Base-by-base conservation (phyloP, 495 filamentous ascomycete genomes). In the Neurospora africana region DNA sequence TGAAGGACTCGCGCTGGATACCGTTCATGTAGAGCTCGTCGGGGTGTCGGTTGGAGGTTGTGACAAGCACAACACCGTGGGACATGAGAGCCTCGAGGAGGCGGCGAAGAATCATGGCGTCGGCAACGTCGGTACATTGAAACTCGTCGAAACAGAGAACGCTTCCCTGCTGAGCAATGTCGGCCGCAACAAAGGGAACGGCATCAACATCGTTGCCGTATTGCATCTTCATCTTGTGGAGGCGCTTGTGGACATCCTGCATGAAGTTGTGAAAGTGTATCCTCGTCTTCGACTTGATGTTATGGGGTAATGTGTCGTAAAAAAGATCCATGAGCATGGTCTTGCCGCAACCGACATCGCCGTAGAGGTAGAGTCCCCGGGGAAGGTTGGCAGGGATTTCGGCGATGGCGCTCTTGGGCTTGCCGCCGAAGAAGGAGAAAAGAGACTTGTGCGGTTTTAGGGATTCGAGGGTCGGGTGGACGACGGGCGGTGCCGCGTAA, bases 261-360 rank as follows among this genome's bases (percentile, higher is more conserved):
- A 99, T 99, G 85, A 98, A 99, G 80, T 96, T 97, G 84, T 98
- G 93, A 83, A 99, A 99, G 84, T 99, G 95, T 75, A 98, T 97
- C 19, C 95, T 87, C n/a, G 91, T 96, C 85, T 97, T 98, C 47
- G 89, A 87, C 71, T 82, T 87, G 74, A 99, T 93, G 76, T 91
- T 90, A 17, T 83, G 77, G 5, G 95, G 95, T 69, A 99, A 83
- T 2, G 95, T 97, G 70, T 98, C 93, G 83, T 93, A 98, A 82
- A 99, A 98, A 76, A 99, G 85, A 78, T 99, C 96, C 95, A 99
- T 98, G 74, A 99, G 84, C 96, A 99, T 99, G 1, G 96, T 98
- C 86, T 99, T 99, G 61, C 96, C 96, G 77, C 93, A 95, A 30
- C 96, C 96, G 11, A 99, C 96, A 80, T 98, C 95, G 23, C 96